phyloP scores from a whole-genome alignment of 2,329 filamentous ascomycete genomes.

The Fusarium coffeatum region DNA sequence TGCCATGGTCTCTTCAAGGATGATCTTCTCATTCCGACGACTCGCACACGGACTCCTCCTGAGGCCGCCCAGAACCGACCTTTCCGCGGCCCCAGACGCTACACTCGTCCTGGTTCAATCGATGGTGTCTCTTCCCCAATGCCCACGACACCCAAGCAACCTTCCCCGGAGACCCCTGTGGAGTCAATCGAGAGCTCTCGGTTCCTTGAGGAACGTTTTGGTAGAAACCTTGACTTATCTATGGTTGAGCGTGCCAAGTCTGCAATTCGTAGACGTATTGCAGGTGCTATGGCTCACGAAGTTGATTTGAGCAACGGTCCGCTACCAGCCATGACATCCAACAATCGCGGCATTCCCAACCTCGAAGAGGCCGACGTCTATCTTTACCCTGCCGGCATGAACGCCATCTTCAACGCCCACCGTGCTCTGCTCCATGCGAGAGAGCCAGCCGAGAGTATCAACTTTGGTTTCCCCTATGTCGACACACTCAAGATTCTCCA shows the following conservation, averaged over 20 bases:
- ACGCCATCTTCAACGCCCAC: slow-evolving; percentile 91
- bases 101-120: slow-evolving; percentile 70
- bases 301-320: slow-evolving; percentile 60
- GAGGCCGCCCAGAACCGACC: slow-evolving; percentile 48
- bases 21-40: slow-evolving; percentile 63
- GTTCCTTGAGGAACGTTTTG: slow-evolving; percentile 95
- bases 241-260: slow-evolving; percentile 85
- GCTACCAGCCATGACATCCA: slow-evolving; percentile 50
- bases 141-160: slow-evolving; percentile 24
- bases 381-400: slow-evolving; percentile 92
- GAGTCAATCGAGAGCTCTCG: slow-evolving; percentile 74
- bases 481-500: slow-evolving; percentile 95
- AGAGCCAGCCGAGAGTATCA: slow-evolving; percentile 79
- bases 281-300: slow-evolving; percentile 82
- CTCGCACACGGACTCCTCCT: slow-evolving; percentile 43
- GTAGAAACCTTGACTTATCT: slow-evolving; percentile 85
- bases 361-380: slow-evolving; percentile 90
- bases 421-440: slow-evolving; percentile 75
- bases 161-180: slow-evolving; percentile 43
- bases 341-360: slow-evolving; percentile 67
- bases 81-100: slow-evolving; percentile 81
- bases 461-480: slow-evolving; percentile 97
- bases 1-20: slow-evolving; percentile 81
- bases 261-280: slow-evolving; percentile 87
- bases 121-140: slow-evolving; percentile 30